Evolutionary conservation across 2,329 filamentous ascomycete genomes (phyloP).

Genomic region (Akanthomyces muscarius): DNA sequence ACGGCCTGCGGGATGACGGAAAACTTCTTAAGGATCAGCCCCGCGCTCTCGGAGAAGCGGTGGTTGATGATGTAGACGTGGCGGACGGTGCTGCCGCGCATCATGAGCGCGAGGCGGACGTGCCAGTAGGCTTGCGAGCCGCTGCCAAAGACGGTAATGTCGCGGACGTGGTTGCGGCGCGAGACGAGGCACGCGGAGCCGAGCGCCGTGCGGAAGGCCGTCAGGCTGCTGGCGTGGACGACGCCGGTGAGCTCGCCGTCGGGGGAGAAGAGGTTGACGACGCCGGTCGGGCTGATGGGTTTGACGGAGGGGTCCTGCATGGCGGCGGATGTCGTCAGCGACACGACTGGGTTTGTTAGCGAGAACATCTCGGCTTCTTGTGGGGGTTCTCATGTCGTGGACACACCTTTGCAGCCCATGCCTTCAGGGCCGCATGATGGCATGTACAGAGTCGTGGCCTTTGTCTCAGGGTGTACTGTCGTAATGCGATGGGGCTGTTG

Average conservation of each 20-base stretch:
- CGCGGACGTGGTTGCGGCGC: slow-evolving; percentile 66
- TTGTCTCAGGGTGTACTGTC: slow-evolving; percentile 44
- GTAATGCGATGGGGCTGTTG: slow-evolving; percentile 54
- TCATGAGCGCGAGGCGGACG: slow-evolving; percentile 73
- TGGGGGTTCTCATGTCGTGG: not conserved
- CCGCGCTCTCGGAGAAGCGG: slow-evolving; percentile 56
- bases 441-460: slow-evolving; percentile 67
- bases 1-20: slow-evolving; percentile 38
- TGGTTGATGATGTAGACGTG: slow-evolving; percentile 82
- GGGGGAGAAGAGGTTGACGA: slow-evolving; percentile 64
- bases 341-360: slow-evolving; percentile 50
- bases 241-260: slow-evolving; percentile 62
- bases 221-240: slow-evolving; percentile 69
- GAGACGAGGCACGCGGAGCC: slow-evolving; percentile 63
- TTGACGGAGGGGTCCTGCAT: slow-evolving; percentile 26
- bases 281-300: slow-evolving; percentile 54
- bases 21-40: slow-evolving; percentile 47
- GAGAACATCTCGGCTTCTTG: not conserved
- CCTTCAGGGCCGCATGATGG: slow-evolving; percentile 61
- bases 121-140: slow-evolving; percentile 96
- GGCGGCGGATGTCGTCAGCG: slow-evolving; percentile 45
- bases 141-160: slow-evolving; percentile 78
- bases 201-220: slow-evolving; percentile 76
- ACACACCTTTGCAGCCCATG: slow-evolving; percentile 63
- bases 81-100: slow-evolving; percentile 67